Percentiles rank a stretch among this genome's conserved stretches.
Conservation (phyloP, 2,329 filamentous ascomycete species). For the Cordyceps militaris region DNA sequence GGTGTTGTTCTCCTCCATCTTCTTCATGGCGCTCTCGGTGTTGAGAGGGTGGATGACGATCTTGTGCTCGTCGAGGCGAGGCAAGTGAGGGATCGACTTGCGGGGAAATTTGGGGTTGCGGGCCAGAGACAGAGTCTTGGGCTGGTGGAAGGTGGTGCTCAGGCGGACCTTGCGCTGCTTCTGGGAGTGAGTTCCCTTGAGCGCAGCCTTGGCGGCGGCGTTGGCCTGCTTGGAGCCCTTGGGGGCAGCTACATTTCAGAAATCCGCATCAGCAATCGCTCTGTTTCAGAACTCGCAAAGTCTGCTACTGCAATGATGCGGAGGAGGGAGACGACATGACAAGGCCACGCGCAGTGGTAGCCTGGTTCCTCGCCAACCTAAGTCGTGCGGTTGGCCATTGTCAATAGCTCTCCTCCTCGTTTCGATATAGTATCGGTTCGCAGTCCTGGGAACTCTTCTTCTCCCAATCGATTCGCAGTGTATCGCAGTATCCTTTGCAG, state of each 20-base stretch:
- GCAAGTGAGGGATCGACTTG: slow-evolving; percentile 84
- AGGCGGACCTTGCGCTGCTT: slow-evolving; percentile 90
- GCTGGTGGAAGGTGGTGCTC: slow-evolving; percentile 92
- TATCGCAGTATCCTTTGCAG: slow-evolving; percentile 1
- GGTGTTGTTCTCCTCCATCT: slow-evolving; percentile 99
- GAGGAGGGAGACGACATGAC: neutral
- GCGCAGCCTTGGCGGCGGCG: slow-evolving; percentile 89
- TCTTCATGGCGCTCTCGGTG: slow-evolving; percentile 99
- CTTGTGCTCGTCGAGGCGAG: slow-evolving; percentile 95
- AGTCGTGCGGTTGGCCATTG: neutral
- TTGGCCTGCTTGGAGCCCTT: slow-evolving; percentile 79
- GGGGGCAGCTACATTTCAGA: slow-evolving; percentile 46
- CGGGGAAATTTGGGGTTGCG: slow-evolving; percentile 93
- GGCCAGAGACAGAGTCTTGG: slow-evolving; percentile 90
- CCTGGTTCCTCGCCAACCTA: neutral
- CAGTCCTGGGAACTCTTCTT: slow-evolving; percentile 4
- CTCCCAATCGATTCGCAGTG: neutral
- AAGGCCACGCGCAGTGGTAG: neutral
- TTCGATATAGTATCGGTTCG: slow-evolving; percentile 8
- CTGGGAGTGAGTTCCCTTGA: slow-evolving; percentile 69
- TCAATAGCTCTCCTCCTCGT: neutral
- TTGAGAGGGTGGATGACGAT: slow-evolving; percentile 97
- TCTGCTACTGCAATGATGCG: slow-evolving; percentile 63
- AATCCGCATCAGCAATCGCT: slow-evolving; percentile 64
- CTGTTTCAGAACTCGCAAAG: slow-evolving; percentile 66